These are phyloP conservation scores for Chrysanthemum seticuspe DNA, from an alignment of 129 eudicot genomes.

Conservation along the genomic window DNA sequence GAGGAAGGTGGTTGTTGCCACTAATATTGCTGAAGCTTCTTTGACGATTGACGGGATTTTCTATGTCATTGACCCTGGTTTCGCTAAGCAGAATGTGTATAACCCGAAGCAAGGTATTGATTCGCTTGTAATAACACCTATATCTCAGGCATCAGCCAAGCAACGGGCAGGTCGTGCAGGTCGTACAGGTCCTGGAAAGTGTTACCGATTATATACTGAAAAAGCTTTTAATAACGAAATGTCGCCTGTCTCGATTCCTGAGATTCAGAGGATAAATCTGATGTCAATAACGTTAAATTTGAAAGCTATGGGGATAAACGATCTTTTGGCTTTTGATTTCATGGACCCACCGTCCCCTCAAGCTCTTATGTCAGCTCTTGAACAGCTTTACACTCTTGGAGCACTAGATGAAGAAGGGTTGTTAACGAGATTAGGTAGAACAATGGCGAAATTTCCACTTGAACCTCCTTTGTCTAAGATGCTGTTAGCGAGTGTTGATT, in stretches of 20 bases:
- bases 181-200: conserved; percentile 48
- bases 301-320: conserved; percentile 95
- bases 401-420: conserved; percentile 89
- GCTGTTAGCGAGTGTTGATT: too few relatives aligned
- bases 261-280: conserved; percentile 63
- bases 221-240: conserved; percentile 80
- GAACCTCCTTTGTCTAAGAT: too few relatives aligned
- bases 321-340: conserved; percentile 70
- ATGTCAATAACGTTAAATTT: conserved; percentile 47
- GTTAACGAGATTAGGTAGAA: conserved; percentile 73
- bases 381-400: conserved; percentile 78
- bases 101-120: conserved; percentile 43
- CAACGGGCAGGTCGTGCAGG: conserved; percentile 69
- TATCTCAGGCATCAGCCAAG: conserved; percentile 41
- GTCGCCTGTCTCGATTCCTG: conserved; percentile 78
- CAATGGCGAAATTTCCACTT: neutral
- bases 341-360: conserved; percentile 90
- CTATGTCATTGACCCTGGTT: conserved; percentile 49
- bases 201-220: conserved; percentile 57
- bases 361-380: conserved; percentile 81
- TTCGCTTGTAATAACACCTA: conserved; percentile 32
- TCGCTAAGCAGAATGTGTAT: conserved; percentile 28
- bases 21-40: conserved; percentile 52
- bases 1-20: conserved; percentile 60
- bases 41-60: conserved; percentile 46